These are phyloP conservation scores for Annulohypoxylon moriforme DNA, from an alignment of 495 filamentous ascomycete genomes.

Conservation along the genomic window DNA sequence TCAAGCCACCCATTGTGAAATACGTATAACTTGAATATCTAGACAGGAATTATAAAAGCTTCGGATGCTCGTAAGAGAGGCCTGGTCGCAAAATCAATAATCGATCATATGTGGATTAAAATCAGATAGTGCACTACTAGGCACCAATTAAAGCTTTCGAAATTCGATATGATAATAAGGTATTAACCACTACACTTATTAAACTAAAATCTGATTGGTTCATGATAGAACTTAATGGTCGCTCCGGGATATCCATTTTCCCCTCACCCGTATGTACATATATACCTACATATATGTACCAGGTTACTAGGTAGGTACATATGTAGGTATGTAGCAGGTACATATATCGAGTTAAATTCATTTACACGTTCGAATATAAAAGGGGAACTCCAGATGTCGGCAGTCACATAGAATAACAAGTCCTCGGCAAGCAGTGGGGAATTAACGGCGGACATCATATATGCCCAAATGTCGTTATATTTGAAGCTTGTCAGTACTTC, in stretches of 20 bases:
- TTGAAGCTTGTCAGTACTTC: slow-evolving; percentile 16
- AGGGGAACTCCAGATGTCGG: too few relatives aligned
- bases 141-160: slow-evolving; percentile 15
- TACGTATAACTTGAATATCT: slow-evolving; percentile 35
- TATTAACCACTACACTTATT: background rate
- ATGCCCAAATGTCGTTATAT: slow-evolving; percentile 13
- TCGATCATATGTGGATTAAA: slow-evolving; percentile 11
- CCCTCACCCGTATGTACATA: too few relatives aligned
- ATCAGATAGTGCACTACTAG: background rate
- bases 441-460: background rate
- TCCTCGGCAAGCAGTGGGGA: too few relatives aligned
- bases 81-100: slow-evolving; percentile 3
- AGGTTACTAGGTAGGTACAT: background rate
- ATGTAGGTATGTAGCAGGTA: too few relatives aligned
- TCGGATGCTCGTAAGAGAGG: background rate
- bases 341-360: too few relatives aligned
- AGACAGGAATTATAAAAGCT: background rate
- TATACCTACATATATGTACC: background rate
- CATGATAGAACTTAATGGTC: background rate
- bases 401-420: background rate
- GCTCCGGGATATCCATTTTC: slow-evolving; percentile 32
- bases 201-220: too few relatives aligned
- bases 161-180: background rate
- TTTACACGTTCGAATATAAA: background rate
- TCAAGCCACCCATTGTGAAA: slow-evolving; percentile 78